These are phyloP conservation scores for Nothophytophthora sp. DNA, from an alignment of 352 stramenopile genomes.

Conservation along the genomic window DNA sequence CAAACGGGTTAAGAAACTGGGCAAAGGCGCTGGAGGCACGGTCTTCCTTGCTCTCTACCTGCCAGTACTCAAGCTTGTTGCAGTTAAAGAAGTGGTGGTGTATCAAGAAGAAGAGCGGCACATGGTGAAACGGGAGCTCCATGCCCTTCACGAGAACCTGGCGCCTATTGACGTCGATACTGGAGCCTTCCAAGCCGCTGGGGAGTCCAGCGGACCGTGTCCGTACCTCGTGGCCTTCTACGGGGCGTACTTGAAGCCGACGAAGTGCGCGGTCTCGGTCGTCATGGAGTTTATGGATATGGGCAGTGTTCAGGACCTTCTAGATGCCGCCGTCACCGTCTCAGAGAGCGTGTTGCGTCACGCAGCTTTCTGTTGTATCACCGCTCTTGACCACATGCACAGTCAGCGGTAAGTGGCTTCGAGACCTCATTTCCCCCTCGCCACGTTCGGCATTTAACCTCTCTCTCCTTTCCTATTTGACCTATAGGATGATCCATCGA, in stretches of 20 bases:
- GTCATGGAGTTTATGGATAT: slow-evolving; percentile 95
- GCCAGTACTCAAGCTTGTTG: slow-evolving; percentile 81
- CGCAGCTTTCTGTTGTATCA: slow-evolving; percentile 81
- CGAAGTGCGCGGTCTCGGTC: slow-evolving; percentile 78
- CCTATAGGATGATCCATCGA: slow-evolving; percentile 72
- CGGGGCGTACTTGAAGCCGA: slow-evolving; percentile 80
- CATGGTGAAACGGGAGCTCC: slow-evolving; percentile 88
- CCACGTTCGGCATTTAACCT: too few relatives aligned
- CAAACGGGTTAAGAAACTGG: slow-evolving; percentile 69
- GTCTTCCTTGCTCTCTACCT: slow-evolving; percentile 88
- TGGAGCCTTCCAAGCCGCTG: too few relatives aligned
- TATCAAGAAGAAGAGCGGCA: slow-evolving; percentile 80
- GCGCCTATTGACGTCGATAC: slow-evolving; percentile 44
- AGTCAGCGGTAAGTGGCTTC: slow-evolving; percentile 52
- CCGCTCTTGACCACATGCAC: slow-evolving; percentile 88
- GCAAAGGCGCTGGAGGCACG: slow-evolving; percentile 81
- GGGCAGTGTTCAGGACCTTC: slow-evolving; percentile 82
- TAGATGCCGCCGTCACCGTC: slow-evolving; percentile 45
- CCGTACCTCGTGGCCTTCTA: slow-evolving; percentile 91
- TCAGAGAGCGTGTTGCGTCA: slow-evolving; percentile 68
- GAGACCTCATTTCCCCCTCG: too few relatives aligned
- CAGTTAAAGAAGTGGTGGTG: slow-evolving; percentile 84
- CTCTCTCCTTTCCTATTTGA: too few relatives aligned
- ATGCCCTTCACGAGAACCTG: slow-evolving; percentile 85
- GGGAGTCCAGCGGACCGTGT: slow-evolving; percentile 24